These are phyloP conservation scores for Terana coerulea DNA, from an alignment of 768 basidiomycete species.

Conservation along the genomic window DNA sequence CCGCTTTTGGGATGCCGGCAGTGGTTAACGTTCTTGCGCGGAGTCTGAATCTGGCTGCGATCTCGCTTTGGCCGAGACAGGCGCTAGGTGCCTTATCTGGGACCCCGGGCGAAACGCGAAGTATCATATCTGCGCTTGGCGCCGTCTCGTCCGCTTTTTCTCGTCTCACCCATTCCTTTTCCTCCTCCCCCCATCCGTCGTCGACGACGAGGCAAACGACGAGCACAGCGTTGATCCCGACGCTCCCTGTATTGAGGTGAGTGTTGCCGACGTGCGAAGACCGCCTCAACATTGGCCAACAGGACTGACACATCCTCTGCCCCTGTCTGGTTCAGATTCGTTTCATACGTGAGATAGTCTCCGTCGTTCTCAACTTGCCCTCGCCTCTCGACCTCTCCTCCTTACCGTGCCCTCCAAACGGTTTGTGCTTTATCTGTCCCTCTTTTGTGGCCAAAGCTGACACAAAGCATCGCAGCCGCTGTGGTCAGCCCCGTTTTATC, in stretches of 20 bases:
- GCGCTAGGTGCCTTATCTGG: background rate
- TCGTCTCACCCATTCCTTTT: background rate
- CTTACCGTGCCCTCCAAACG: background rate
- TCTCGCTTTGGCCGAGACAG: background rate
- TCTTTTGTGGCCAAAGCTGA: background rate
- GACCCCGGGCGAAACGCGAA: slow-evolving; percentile 3
- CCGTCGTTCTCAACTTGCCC: slow-evolving; percentile 10
- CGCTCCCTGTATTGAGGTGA: slow-evolving; percentile 10
- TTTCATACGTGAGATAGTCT: slow-evolving; percentile 9
- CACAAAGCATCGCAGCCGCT: background rate
- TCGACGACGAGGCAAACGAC: slow-evolving; percentile 14
- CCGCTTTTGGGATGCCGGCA: background rate
- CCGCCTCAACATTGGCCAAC: background rate
- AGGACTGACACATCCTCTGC: slow-evolving; percentile 1
- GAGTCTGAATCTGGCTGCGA: background rate
- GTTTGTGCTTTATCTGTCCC: background rate
- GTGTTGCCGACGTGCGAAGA: background rate
- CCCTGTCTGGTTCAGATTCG: slow-evolving; percentile 12
- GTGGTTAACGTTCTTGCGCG: background rate
- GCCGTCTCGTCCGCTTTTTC: slow-evolving; percentile 2
- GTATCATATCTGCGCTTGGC: slow-evolving; percentile 4
- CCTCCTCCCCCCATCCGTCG: background rate
- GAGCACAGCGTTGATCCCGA: slow-evolving; percentile 4
- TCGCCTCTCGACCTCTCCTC: slow-evolving; percentile 9
- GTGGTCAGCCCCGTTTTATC: background rate